Conservation (phyloP, 1,284 basidiomycete species). For the Ustilago loliicola region DNA sequence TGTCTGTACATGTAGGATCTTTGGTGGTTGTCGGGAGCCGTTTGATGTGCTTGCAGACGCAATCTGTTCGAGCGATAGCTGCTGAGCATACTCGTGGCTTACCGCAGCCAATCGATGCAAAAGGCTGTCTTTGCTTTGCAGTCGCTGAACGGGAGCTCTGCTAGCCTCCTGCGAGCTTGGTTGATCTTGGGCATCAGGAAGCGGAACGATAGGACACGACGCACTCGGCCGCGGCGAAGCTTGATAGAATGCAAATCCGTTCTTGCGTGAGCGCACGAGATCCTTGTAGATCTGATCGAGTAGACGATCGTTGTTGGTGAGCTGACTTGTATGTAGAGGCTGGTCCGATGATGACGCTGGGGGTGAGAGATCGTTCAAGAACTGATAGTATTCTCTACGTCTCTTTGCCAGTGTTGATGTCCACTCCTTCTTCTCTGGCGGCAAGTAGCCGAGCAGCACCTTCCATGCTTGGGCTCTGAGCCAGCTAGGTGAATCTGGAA, state of each 20-base stretch:
- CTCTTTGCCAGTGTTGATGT: conserved; percentile 42
- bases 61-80: conserved; percentile 35
- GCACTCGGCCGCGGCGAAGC: conserved; percentile 32
- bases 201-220: conserved; percentile 47
- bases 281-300: conserved; percentile 68
- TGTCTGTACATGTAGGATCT: conserved; percentile 34
- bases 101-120: conserved; percentile 47
- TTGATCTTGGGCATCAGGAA: conserved; percentile 4
- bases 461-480: conserved; percentile 67
- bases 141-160: conserved; percentile 11
- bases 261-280: conserved; percentile 58
- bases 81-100: conserved; percentile 49
- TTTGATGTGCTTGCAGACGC: conserved; percentile 16
- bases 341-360: background rate
- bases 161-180: background rate
- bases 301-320: conserved; percentile 52
- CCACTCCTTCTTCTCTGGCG: conserved; percentile 65
- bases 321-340: conserved; percentile 4
- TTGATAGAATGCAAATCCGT: conserved; percentile 65
- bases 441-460: conserved; percentile 63
- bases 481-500: conserved; percentile 59
- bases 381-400: conserved; percentile 63
- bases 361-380: conserved; percentile 60
- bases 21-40: conserved; percentile 16
- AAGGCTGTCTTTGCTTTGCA: conserved; percentile 31